Evolutionary conservation across 2,329 filamentous ascomycete genomes (phyloP).

Genomic region (Calonectria henricotiae): DNA sequence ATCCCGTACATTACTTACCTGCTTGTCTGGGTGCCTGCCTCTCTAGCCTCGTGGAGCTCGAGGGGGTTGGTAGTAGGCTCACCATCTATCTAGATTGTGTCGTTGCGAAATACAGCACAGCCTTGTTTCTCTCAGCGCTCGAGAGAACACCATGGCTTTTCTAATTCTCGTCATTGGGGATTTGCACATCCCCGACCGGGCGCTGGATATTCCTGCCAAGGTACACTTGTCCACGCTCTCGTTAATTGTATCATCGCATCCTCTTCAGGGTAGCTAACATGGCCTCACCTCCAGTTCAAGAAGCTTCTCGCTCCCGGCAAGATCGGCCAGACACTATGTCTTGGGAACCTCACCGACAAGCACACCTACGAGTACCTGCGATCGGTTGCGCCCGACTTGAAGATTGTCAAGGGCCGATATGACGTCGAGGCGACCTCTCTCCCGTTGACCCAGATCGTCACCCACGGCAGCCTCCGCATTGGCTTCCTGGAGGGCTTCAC

Average conservation of each 20-base stretch:
- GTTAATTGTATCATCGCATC: slow-evolving; percentile 31
- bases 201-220: slow-evolving; percentile 92
- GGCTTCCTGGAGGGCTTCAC: slow-evolving; percentile 80
- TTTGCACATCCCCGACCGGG: slow-evolving; percentile 93
- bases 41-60: slow-evolving; percentile 53
- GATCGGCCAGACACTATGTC: slow-evolving; percentile 85
- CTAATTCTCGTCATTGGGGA: slow-evolving; percentile 94
- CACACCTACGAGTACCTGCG: slow-evolving; percentile 87
- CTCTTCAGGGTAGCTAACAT: slow-evolving; percentile 49
- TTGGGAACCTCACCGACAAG: slow-evolving; percentile 86
- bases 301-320: slow-evolving; percentile 88
- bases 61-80: slow-evolving; percentile 49
- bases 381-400: slow-evolving; percentile 80
- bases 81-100: slow-evolving; percentile 43
- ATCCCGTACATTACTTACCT: slow-evolving; percentile 52
- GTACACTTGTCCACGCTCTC: slow-evolving; percentile 62
- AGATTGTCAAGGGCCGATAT: slow-evolving; percentile 79
- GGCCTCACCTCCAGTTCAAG: slow-evolving; percentile 75
- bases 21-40: slow-evolving; percentile 48
- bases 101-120: slow-evolving; percentile 45
- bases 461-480: slow-evolving; percentile 76
- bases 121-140: slow-evolving; percentile 45
- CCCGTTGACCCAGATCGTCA: slow-evolving; percentile 77
- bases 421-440: slow-evolving; percentile 78
- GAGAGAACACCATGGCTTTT: slow-evolving; percentile 80